Evolutionary conservation across 306 rosid genomes (phyloP), one percentile per base, ranked within the genome.

Genomic region (Carpinus fangiana): DNA sequence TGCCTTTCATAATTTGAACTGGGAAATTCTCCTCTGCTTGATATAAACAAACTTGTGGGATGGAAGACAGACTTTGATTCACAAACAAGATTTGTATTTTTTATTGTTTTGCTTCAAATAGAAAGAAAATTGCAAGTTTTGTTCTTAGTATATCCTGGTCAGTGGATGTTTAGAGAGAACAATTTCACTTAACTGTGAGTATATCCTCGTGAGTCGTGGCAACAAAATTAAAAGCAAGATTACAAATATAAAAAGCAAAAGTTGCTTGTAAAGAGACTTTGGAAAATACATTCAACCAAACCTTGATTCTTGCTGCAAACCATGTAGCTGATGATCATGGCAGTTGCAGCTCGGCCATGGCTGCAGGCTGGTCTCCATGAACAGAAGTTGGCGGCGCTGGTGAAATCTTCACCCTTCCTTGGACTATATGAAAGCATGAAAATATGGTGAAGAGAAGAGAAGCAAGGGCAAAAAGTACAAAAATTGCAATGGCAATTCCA

Each of bases 381-480:
- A 53, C 68, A 69, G 82, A 43, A 70, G 50, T 54, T 16, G 83
- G 86, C 12, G 83, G 86, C 50, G 81, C 72, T 48, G 89, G 87
- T 53, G 74, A 87, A 84, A 89, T 73, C 81, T 89, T 84, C 67
- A 47, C 6, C 81, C 61, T 34, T 57, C 62, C 54, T 7, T 79
- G 59, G 38, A 62, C 26, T 20, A 70, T 77, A 48, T 54, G 74
- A 73, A 73, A 73, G 5, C 86, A 81, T 62, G 84, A 78, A 62
- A 78, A 77, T 14, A 76, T 48, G n/a, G 81, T 72, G 52, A 84
- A 65, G 1, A 82, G 38, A 60, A 76, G 20, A 74, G 84, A 89
- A 57, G 85, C 84, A 77, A 82, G 68, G 65, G 83, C 73, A 74
- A 75, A 84, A 28, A 83, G 69, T 72, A 78, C 51, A 73, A 83